Evolutionary conservation across 2,329 filamentous ascomycete species (phyloP).

Genomic region (Cordyceps pruinosa): DNA sequence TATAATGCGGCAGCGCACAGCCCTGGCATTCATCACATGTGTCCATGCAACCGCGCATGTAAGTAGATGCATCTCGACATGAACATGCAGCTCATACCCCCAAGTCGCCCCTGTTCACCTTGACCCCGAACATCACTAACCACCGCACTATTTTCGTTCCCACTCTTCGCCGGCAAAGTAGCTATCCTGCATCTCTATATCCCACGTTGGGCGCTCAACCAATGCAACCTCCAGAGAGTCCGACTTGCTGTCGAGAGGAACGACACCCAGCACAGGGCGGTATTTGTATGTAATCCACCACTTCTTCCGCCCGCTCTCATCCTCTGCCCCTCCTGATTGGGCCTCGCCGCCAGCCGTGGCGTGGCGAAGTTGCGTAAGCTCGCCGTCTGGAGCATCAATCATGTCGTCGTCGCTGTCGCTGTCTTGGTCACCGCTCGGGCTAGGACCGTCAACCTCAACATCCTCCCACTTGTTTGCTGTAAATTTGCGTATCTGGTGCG

Average conservation of each 20-base stretch:
- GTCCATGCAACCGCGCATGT: not conserved
- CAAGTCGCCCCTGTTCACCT: not conserved
- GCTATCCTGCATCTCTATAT: conserved; percentile 67
- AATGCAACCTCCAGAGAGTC: conserved; percentile 69
- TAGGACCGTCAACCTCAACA: conserved; percentile 32
- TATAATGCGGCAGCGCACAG: not conserved
- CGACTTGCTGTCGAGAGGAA: conserved; percentile 36
- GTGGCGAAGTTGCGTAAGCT: conserved; percentile 29
- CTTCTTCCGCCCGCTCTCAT: conserved; percentile 24
- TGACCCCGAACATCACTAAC: not conserved
- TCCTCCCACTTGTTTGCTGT: conserved; percentile 35
- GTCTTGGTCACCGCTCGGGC: conserved; percentile 27
- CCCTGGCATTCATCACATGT: not conserved
- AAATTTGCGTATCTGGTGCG: conserved; percentile 36
- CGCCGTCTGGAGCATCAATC: conserved; percentile 25
- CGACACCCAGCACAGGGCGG: conserved; percentile 76
- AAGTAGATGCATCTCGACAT: not conserved
- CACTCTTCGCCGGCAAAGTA: conserved; percentile 56
- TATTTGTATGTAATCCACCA: conserved; percentile 91
- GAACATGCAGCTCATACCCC: not conserved
- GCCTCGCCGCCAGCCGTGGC: conserved; percentile 16
- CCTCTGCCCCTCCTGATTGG: conserved; percentile 16
- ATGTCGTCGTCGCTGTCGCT: conserved; percentile 33
- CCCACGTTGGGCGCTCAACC: conserved; percentile 80
- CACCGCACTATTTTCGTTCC: conserved; percentile 28